Conservation (phyloP, 768 basidiomycete genomes). For the Mycena polygramma region DNA sequence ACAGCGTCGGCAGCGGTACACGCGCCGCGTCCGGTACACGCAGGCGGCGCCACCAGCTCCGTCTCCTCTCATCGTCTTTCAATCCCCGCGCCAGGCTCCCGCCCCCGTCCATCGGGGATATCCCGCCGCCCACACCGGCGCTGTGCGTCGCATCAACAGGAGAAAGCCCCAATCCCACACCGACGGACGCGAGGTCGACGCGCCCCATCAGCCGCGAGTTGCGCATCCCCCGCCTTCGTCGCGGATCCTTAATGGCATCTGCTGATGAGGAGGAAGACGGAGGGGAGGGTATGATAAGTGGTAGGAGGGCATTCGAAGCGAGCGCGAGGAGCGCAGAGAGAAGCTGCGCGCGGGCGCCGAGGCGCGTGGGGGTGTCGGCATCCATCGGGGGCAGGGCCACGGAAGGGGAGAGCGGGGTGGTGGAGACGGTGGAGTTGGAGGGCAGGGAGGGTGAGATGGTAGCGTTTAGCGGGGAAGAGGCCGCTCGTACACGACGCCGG, state of each 20-base stretch:
- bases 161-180: no score
- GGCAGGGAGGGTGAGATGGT: slow-evolving; percentile 18
- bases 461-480: background rate
- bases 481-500: background rate
- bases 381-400: slow-evolving; percentile 61
- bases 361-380: slow-evolving; percentile 67
- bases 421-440: background rate
- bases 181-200: slow-evolving; percentile 7
- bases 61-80: slow-evolving; percentile 8
- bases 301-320: slow-evolving; percentile 76
- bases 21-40: slow-evolving; percentile 59
- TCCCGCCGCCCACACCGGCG: no score
- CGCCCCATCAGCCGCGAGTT: slow-evolving; percentile 28
- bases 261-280: background rate
- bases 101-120: background rate
- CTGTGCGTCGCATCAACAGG: no score
- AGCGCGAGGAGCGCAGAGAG: slow-evolving; percentile 81
- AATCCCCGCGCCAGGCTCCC: background rate
- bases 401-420: slow-evolving; percentile 9
- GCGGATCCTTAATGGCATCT: background rate
- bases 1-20: slow-evolving; percentile 76
- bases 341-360: slow-evolving; percentile 88
- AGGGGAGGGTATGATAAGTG: slow-evolving; percentile 66
- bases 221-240: slow-evolving; percentile 12
- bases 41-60: slow-evolving; percentile 40